These are phyloP conservation scores for Kodamaea lidongshanica DNA, from an alignment of 805 yeast species.

Conservation along the genomic window DNA sequence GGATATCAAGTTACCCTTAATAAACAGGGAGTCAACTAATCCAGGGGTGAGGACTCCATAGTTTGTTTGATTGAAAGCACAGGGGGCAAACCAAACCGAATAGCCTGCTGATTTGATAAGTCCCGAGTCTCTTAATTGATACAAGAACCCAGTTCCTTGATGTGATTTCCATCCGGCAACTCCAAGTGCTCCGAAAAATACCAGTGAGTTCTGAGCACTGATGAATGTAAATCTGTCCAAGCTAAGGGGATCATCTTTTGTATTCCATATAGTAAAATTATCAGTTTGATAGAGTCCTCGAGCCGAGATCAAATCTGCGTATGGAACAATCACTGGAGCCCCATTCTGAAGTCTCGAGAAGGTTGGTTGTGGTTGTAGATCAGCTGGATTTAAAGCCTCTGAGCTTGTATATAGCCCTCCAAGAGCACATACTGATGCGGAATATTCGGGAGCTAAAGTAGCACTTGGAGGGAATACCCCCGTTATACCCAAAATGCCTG, in stretches of 20 bases:
- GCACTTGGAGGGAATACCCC: constrained; percentile 13
- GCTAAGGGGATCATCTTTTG: constrained; percentile 9
- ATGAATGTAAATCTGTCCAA: constrained; percentile 24
- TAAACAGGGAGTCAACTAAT: constrained; percentile 45
- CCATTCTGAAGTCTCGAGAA: constrained; percentile 12
- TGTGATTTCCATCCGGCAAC: constrained; percentile 27
- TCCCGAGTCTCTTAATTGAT: constrained; percentile 14
- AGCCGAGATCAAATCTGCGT: constrained; percentile 22
- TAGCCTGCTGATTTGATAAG: constrained; percentile 27
- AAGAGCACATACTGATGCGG: constrained; percentile 22
- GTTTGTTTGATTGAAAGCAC: constrained; percentile 8
- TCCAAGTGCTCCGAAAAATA: constrained; percentile 31
- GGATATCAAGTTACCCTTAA: constrained; percentile 40
- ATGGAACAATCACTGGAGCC: constrained; percentile 19
- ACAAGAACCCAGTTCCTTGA: constrained; percentile 24
- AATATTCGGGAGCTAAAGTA: constrained; percentile 18
- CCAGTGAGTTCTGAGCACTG: constrained; percentile 17
- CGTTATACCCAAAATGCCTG: no score
- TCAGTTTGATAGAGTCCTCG: constrained; percentile 22
- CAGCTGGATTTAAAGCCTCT: neutral
- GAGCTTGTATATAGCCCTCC: constrained; percentile 22
- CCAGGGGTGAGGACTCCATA: constrained; percentile 49
- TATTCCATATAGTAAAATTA: constrained; percentile 16
- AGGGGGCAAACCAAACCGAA: constrained; percentile 26
- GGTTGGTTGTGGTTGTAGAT: constrained; percentile 7